A percentile compares a stretch with the other conserved stretches of the same genome.
Conservation (phyloP, 306 rosid genomes). For the Cercis canadensis region DNA sequence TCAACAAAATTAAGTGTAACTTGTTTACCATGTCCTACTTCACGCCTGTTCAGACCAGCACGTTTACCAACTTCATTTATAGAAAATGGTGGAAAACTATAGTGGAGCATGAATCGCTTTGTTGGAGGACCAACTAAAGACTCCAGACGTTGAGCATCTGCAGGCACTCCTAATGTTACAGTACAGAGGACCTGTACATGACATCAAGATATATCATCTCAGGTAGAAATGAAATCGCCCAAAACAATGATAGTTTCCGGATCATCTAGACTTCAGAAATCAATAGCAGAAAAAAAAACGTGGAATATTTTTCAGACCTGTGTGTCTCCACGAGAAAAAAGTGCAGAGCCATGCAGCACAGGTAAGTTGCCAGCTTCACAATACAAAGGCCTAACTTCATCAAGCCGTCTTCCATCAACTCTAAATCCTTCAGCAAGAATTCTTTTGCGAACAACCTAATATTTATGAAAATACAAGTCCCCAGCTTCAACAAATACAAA, state of each 20-base stretch:
- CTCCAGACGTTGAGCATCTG: conserved; percentile 90
- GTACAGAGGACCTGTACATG: conserved; percentile 85
- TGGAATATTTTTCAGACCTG: conserved; percentile 62
- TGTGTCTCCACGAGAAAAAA: conserved; percentile 92
- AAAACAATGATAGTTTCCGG: not conserved
- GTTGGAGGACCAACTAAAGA: conserved; percentile 85
- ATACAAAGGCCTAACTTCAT: conserved; percentile 95
- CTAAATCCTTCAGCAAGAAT: conserved; percentile 81
- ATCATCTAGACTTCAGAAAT: conserved; percentile 28
- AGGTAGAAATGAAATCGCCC: conserved; percentile 31
- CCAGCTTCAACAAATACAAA: conserved; percentile 31
- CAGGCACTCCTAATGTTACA: conserved; percentile 93
- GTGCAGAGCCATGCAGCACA: conserved; percentile 82
- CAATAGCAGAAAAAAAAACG: conserved; percentile 27
- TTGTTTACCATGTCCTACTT: conserved; percentile 95
- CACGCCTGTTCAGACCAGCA: conserved; percentile 93
- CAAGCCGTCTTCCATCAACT: conserved; percentile 87
- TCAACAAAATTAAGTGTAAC: conserved; percentile 5
- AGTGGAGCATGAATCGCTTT: conserved; percentile 98
- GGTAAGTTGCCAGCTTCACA: conserved; percentile 82
- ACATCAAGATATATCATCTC: conserved; percentile 33
- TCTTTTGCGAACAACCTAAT: conserved; percentile 88
- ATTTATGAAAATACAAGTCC: conserved; percentile 36
- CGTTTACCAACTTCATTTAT: conserved; percentile 93
- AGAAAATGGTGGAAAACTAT: conserved; percentile 95